phyloP scores from a whole-genome alignment of 331 rosid genomes.

The Rosa hybrid region DNA sequence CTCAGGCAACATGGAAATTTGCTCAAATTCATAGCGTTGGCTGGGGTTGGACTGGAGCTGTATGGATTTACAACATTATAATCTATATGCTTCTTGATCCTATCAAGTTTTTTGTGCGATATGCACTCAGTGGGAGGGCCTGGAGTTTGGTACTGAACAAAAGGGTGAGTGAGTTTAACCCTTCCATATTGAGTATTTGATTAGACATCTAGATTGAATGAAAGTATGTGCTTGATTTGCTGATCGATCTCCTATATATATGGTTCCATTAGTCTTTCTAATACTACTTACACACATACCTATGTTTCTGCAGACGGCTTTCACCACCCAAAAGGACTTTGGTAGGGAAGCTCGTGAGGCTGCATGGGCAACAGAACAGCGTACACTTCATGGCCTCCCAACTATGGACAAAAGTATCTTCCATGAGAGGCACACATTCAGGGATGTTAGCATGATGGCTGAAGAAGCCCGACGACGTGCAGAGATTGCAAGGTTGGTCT shows the following conservation, averaged over 20 bases:
- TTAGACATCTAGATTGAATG: background rate
- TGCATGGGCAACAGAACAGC: constrained; percentile 68
- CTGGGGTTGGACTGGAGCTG: constrained; percentile 14
- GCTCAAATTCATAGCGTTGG: constrained; percentile 10
- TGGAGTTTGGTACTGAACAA: constrained; percentile 20
- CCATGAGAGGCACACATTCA: constrained; percentile 44
- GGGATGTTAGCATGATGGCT: constrained; percentile 58
- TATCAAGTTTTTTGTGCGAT: constrained; percentile 20
- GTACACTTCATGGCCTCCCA: constrained; percentile 61
- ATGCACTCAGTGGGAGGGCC: constrained; percentile 21
- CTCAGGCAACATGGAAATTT: background rate
- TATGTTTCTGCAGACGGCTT: constrained; percentile 55
- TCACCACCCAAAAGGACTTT: constrained; percentile 57
- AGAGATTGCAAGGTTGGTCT: constrained; percentile 56
- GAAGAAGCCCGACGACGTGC: constrained; percentile 69
- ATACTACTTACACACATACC: background rate
- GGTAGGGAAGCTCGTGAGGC: constrained; percentile 67
- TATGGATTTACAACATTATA: constrained; percentile 19
- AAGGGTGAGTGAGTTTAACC: constrained; percentile 14
- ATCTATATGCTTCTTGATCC: constrained; percentile 22
- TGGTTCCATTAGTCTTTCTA: background rate
- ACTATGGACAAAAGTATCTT: constrained; percentile 33
- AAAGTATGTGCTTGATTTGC: background rate
- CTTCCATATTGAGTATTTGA: background rate
- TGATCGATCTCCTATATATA: background rate